These are phyloP conservation scores for Gaeumannomyces tritici DNA, from an alignment of 2,329 filamentous ascomycete genomes.

Conservation along the genomic window DNA sequence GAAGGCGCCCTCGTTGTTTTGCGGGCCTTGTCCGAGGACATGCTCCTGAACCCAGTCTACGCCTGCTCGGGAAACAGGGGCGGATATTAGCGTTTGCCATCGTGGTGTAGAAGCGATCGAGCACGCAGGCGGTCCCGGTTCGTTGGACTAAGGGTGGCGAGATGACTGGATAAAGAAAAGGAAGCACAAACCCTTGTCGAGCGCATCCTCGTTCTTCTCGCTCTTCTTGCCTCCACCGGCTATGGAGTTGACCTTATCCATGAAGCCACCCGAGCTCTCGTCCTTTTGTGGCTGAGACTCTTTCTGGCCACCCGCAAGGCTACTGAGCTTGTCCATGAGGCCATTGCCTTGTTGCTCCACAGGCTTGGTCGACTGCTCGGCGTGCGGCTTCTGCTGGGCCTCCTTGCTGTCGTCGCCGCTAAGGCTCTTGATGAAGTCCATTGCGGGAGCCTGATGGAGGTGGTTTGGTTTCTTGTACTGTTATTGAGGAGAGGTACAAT, in stretches of 20 bases:
- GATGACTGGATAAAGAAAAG: background rate
- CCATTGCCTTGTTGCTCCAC: background rate
- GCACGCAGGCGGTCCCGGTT: too few relatives aligned
- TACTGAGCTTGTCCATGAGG: slow-evolving; percentile 1
- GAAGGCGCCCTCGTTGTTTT: slow-evolving; percentile 61
- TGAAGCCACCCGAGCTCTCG: slow-evolving; percentile 43
- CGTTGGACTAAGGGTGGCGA: background rate
- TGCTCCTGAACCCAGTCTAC: slow-evolving; percentile 73
- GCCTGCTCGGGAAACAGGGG: slow-evolving; percentile 33
- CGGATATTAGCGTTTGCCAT: background rate
- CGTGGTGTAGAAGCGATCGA: background rate
- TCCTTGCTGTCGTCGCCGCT: slow-evolving; percentile 28
- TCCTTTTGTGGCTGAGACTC: slow-evolving; percentile 16
- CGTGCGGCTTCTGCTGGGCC: slow-evolving; percentile 16
- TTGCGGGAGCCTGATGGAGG: slow-evolving; percentile 14
- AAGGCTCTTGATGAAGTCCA: slow-evolving; percentile 48
- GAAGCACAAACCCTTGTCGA: slow-evolving; percentile 60
- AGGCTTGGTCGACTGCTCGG: slow-evolving; percentile 8
- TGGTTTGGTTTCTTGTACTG: background rate
- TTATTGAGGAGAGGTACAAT: background rate
- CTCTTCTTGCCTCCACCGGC: slow-evolving; percentile 64
- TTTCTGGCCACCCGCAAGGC: slow-evolving; percentile 6
- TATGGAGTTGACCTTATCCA: slow-evolving; percentile 60
- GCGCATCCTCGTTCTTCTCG: slow-evolving; percentile 74
- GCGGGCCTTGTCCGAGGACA: slow-evolving; percentile 57